Evolutionary conservation across 345 rosid species (phyloP), one percentile per base, ranked within the genome.

Genomic region (Eucalyptus cladocalyx): DNA sequence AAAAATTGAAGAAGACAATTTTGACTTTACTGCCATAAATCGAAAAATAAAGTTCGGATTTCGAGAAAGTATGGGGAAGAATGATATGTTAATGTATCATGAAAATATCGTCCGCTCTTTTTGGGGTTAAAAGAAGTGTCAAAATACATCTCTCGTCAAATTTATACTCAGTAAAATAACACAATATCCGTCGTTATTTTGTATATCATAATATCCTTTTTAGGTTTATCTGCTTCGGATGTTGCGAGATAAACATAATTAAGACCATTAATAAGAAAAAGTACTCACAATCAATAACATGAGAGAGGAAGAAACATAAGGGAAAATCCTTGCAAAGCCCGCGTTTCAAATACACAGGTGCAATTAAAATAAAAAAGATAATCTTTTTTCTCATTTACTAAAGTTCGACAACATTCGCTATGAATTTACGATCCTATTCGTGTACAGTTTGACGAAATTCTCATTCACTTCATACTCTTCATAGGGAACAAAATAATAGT

Each of bases 331-430:
- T 24, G 11, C 14, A 10, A 72, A 40, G 26, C 24, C 21, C 0
- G 5, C 11, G 1, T 54, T 23, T 54, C 28, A 19, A 19, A 50
- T 15, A 50, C 53, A 15, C 34, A 1, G 7, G 5, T 30, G 40
- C 32, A 16, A 0, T 4, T 14, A 16, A n/a, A n/a, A 14, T n/a
- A 32, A 5, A 34, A 18, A 37, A 5, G 7, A 21, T 3, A 3
- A 10, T 72, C 4, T 10, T 37, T 72, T 72, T 37, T 17, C 14
- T 11, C 26, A 37, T 19, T 5, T 10, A 19, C 26, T 37, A 72
- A 72, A 18, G 37, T 69, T 69, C 11, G 2, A 69, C 3, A 34
- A 5, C 6, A 34, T 72, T 37, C 2, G 0, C 0, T 34, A 3
- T 37, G 26, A 10, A 19, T 72, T 72, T 72, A 19, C 23, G 0